Percentiles rank a stretch among this genome's conserved stretches.
Conservation (phyloP, 768 basidiomycete species). For the Dioszegia aurantiaca region DNA sequence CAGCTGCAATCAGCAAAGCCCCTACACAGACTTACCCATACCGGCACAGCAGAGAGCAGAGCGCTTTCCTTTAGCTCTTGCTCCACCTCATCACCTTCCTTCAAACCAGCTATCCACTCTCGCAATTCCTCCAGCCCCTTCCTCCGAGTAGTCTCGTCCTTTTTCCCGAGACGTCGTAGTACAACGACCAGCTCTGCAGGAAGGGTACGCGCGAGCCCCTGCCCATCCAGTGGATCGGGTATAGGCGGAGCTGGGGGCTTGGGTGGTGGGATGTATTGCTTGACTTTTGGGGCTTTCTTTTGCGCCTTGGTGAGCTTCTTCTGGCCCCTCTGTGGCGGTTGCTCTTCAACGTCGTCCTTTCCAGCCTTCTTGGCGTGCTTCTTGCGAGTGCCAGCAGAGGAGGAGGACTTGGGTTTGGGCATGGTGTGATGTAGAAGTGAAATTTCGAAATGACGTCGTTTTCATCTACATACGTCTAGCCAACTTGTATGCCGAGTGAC, state of each 20-base stretch:
- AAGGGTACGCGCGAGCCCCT: conserved; percentile 69
- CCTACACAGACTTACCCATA: conserved; percentile 69
- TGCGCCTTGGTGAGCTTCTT: conserved; percentile 60
- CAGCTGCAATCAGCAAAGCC: conserved; percentile 56
- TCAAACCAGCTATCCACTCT: conserved; percentile 64
- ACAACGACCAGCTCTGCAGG: conserved; percentile 81
- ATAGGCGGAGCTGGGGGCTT: conserved; percentile 56
- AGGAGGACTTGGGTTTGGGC: conserved; percentile 61
- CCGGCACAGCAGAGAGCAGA: conserved; percentile 59
- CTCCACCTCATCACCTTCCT: conserved; percentile 54
- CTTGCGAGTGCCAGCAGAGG: conserved; percentile 80
- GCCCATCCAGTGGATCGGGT: conserved; percentile 82
- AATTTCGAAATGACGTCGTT: background rate
- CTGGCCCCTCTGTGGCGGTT: conserved; percentile 56
- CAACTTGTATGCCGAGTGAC: conserved; percentile 70
- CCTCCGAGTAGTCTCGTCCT: conserved; percentile 77
- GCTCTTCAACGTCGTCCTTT: conserved; percentile 41
- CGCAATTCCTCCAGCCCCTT: conserved; percentile 83
- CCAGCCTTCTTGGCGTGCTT: conserved; percentile 80
- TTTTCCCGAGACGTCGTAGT: conserved; percentile 78
- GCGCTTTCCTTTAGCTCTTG: conserved; percentile 59
- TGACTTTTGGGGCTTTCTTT: conserved; percentile 67
- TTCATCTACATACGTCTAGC: conserved; percentile 49
- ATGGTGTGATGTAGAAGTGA: conserved; percentile 17
- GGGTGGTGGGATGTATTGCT: conserved; percentile 80